phyloP scores from a whole-genome alignment of 345 rosid genomes.

The Kandelia obovata region DNA sequence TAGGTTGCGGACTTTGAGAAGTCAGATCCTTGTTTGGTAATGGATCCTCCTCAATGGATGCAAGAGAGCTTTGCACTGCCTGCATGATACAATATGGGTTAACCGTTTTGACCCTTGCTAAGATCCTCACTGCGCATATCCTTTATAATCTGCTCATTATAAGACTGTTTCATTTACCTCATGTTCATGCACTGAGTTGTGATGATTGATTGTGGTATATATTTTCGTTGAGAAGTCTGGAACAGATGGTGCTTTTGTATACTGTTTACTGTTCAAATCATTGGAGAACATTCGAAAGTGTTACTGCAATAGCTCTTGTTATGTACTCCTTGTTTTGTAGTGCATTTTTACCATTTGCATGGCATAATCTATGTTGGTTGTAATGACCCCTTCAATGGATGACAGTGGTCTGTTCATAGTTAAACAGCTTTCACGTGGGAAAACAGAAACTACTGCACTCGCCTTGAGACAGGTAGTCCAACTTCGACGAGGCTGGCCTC shows the following conservation, averaged over 20 bases:
- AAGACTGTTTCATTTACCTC: neutral
- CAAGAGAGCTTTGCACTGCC: slow-evolving; percentile 80
- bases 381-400: too few species aligned
- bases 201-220: neutral
- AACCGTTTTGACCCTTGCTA: neutral
- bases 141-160: neutral
- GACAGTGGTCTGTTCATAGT: too few species aligned
- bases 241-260: neutral
- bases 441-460: too few species aligned
- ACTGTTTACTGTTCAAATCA: neutral
- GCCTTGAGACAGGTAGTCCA: too few species aligned
- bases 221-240: neutral
- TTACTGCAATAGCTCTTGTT: too few species aligned
- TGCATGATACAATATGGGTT: slow-evolving; percentile 26
- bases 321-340: too few species aligned
- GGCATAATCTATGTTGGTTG: too few species aligned
- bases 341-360: too few species aligned
- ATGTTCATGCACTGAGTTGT: neutral
- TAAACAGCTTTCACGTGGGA: too few species aligned
- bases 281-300: too few species aligned
- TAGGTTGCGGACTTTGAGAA: slow-evolving; percentile 90
- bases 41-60: slow-evolving; percentile 81
- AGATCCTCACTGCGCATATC: neutral
- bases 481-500: too few species aligned
- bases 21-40: slow-evolving; percentile 71